Evolutionary conservation across 2,329 filamentous ascomycete species (phyloP).

Genomic region (Dryadomyces sulphureus): DNA sequence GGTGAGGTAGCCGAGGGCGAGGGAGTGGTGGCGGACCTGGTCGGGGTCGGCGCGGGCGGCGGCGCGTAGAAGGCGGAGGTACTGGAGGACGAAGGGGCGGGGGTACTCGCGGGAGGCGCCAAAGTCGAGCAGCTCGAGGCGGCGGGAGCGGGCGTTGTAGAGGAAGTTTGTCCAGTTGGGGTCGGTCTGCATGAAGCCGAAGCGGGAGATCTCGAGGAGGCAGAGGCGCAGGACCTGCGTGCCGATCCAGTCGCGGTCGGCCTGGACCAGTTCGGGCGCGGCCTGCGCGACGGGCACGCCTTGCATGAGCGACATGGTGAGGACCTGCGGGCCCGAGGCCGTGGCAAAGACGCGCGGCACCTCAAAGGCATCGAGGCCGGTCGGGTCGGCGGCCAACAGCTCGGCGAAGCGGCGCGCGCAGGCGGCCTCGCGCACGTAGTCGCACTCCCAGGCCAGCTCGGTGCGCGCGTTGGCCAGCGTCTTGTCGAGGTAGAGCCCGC

Average conservation of each 20-base stretch:
- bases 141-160: constrained; percentile 57
- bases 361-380: constrained; percentile 39
- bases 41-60: constrained; percentile 57
- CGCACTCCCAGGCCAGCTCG: constrained; percentile 93
- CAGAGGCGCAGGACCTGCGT: constrained; percentile 86
- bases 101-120: constrained; percentile 83
- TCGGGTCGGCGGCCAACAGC: constrained; percentile 43
- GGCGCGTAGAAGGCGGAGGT: constrained; percentile 66
- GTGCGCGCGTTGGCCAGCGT: constrained; percentile 90
- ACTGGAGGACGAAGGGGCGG: constrained; percentile 60
- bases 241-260: constrained; percentile 89
- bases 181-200: constrained; percentile 97
- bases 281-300: constrained; percentile 77
- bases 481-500: constrained; percentile 87
- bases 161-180: constrained; percentile 99
- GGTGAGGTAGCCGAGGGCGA: constrained; percentile 78
- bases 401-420: constrained; percentile 63
- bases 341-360: constrained; percentile 39
- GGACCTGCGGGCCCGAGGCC: constrained; percentile 16
- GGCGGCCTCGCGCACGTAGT: constrained; percentile 79
- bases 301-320: constrained; percentile 80
- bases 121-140: constrained; percentile 87
- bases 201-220: constrained; percentile 83
- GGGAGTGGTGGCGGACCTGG: constrained; percentile 51
- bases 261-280: constrained; percentile 52